phyloP scores from a whole-genome alignment of 352 stramenopile genomes.

The Phytophthora foliorum region DNA sequence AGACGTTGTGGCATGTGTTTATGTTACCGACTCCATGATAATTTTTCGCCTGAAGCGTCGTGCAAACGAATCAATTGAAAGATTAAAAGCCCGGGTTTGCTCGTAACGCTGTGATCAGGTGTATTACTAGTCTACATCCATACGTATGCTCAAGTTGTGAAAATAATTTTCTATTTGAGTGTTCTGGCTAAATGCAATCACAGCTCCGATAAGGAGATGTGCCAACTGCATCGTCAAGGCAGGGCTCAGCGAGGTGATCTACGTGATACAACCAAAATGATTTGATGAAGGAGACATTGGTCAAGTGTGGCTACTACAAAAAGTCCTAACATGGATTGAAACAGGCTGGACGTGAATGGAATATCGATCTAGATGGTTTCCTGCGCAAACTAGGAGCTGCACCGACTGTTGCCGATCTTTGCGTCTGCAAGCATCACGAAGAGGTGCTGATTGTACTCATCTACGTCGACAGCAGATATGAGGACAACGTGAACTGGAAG shows the following conservation, averaged over 20 bases:
- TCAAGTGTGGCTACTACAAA: slow-evolving; percentile 12
- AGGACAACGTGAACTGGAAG: not conserved
- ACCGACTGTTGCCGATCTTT: not conserved
- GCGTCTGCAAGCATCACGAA: not conserved
- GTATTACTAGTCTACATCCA: slow-evolving; percentile 15
- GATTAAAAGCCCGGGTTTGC: slow-evolving; percentile 5
- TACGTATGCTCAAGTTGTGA: slow-evolving; percentile 5
- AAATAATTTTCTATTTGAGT: slow-evolving; percentile 10
- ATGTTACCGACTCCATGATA: slow-evolving; percentile 10
- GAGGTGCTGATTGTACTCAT: slow-evolving; percentile 4
- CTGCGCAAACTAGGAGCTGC: not conserved
- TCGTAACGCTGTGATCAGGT: slow-evolving; percentile 4
- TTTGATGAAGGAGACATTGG: slow-evolving; percentile 11
- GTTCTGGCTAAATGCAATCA: slow-evolving; percentile 10
- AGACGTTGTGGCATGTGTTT: too few relatives aligned
- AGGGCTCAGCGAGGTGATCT: not conserved
- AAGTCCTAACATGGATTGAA: slow-evolving; percentile 6
- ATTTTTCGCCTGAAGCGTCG: slow-evolving; percentile 4
- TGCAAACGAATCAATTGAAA: slow-evolving; percentile 13
- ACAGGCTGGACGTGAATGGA: slow-evolving; percentile 8
- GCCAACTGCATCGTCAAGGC: slow-evolving; percentile 9
- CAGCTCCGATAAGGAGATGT: not conserved
- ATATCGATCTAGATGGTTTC: slow-evolving; percentile 1
- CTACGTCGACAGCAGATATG: slow-evolving; percentile 10
- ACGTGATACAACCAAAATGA: slow-evolving; percentile 4